phyloP scores from a whole-genome alignment of 139 green algal species.

The Micromonas commoda region DNA sequence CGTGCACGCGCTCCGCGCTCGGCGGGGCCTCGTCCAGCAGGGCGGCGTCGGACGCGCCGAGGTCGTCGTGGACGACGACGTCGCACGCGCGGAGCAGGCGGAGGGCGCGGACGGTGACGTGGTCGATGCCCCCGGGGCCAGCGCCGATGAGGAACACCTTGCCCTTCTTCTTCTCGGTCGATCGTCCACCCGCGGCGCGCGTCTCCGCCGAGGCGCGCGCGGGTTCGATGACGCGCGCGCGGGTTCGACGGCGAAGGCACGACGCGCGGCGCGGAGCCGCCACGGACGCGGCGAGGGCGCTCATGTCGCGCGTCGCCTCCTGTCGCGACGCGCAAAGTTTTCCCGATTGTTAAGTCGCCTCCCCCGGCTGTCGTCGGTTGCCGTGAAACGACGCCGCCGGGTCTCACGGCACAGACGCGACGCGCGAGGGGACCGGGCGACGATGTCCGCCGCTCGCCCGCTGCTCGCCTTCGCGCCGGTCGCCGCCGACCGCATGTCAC shows the following conservation, averaged over 20 bases:
- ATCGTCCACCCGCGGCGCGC: neutral
- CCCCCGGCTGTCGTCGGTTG: too few relatives aligned
- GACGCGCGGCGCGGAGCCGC: too few relatives aligned
- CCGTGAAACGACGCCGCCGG: too few relatives aligned
- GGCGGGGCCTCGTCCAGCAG: slow-evolving; percentile 18
- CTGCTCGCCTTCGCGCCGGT: neutral
- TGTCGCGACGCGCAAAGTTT: too few relatives aligned
- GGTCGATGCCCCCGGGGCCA: neutral
- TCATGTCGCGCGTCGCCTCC: too few relatives aligned
- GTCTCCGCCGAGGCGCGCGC: neutral
- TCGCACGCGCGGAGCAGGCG: slow-evolving; percentile 34
- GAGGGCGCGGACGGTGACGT: slow-evolving; percentile 28
- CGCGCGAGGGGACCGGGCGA: neutral
- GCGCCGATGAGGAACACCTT: slow-evolving; percentile 15
- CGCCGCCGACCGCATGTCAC: neutral
- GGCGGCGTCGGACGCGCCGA: neutral
- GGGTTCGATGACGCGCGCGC: neutral
- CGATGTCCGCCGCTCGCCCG: too few relatives aligned
- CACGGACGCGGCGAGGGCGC: neutral
- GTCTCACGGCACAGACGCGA: neutral
- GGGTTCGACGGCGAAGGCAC: neutral
- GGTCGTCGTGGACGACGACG: slow-evolving; percentile 27
- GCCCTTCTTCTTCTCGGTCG: neutral
- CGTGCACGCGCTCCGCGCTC: slow-evolving; percentile 42
- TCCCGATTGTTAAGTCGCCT: too few relatives aligned